Conservation (phyloP, 768 basidiomycete species). For the Lactifluus echinatus region DNA sequence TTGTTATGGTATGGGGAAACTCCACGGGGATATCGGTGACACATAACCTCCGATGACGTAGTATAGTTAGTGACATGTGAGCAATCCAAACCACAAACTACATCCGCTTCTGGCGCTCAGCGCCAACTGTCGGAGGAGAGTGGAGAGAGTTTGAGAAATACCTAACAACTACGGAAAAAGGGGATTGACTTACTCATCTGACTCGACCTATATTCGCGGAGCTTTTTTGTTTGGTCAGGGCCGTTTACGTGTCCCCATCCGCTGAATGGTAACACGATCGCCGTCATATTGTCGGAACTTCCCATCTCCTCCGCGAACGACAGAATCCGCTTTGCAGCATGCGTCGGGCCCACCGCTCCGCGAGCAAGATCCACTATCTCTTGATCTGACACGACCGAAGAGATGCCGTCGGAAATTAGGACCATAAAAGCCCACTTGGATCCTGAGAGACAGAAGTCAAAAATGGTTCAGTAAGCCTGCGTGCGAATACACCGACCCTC, state of each 20-base stretch:
- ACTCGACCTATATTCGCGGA: slow-evolving; percentile 68
- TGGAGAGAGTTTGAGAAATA: not conserved
- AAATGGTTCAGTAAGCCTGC: not conserved
- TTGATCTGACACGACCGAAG: slow-evolving; percentile 84
- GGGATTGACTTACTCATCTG: slow-evolving; percentile 25
- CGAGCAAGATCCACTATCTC: slow-evolving; percentile 90
- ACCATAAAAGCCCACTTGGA: slow-evolving; percentile 80
- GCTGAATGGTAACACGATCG: slow-evolving; percentile 80
- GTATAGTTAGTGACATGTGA: no score
- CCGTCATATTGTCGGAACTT: slow-evolving; percentile 88
- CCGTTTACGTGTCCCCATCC: slow-evolving; percentile 86
- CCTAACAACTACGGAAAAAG: not conserved
- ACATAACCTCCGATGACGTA: not conserved
- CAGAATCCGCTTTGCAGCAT: slow-evolving; percentile 77
- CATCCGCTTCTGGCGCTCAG: slow-evolving; percentile 60
- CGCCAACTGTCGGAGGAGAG: slow-evolving; percentile 44
- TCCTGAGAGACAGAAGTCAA: slow-evolving; percentile 36
- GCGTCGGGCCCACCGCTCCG: slow-evolving; percentile 56
- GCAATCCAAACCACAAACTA: slow-evolving; percentile 27
- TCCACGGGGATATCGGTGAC: not conserved
- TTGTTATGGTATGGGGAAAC: not conserved
- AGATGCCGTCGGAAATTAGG: slow-evolving; percentile 89
- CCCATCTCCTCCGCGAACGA: slow-evolving; percentile 81
- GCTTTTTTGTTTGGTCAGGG: slow-evolving; percentile 69
- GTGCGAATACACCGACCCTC: slow-evolving; percentile 42